Evolutionary conservation across 345 rosid species (phyloP).

Genomic region (Lepidium aucheri): DNA sequence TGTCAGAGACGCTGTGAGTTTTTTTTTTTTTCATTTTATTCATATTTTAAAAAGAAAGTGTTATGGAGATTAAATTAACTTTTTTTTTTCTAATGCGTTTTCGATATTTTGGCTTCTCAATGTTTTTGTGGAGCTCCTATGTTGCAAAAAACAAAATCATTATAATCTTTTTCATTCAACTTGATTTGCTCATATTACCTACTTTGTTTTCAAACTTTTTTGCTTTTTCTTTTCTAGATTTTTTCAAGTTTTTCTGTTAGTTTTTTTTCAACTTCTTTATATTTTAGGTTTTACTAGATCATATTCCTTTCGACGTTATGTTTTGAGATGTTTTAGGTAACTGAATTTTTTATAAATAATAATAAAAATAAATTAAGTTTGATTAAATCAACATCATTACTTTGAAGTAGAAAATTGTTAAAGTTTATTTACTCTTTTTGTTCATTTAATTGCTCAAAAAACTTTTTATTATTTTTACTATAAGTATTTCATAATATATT

Average conservation of each 20-base stretch:
- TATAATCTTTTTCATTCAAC: background rate
- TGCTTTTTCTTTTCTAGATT: background rate
- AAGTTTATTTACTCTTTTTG: background rate
- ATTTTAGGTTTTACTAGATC: background rate
- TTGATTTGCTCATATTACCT: constrained; percentile 8
- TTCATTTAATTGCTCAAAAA: background rate
- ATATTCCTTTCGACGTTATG: background rate
- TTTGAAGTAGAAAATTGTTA: background rate
- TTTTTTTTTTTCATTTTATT: background rate
- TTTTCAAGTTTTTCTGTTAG: background rate
- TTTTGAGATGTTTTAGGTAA: background rate
- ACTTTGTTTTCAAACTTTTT: background rate
- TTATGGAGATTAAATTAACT: background rate
- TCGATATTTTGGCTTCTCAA: constrained; percentile 11
- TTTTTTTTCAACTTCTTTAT: background rate
- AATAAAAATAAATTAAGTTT: background rate
- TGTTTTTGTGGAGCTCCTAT: constrained; percentile 17
- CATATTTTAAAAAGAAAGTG: background rate
- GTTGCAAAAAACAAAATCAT: constrained; percentile 13
- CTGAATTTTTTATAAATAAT: too few species aligned
- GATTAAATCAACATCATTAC: background rate
- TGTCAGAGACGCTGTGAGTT: constrained; percentile 76
- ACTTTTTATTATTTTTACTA: background rate
- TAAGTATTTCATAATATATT: background rate
- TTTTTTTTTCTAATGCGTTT: background rate